Evolutionary conservation across 176 grass and related monocot genomes (phyloP), one percentile per base, ranked within the genome.

Genomic region (Musa itinerans): DNA sequence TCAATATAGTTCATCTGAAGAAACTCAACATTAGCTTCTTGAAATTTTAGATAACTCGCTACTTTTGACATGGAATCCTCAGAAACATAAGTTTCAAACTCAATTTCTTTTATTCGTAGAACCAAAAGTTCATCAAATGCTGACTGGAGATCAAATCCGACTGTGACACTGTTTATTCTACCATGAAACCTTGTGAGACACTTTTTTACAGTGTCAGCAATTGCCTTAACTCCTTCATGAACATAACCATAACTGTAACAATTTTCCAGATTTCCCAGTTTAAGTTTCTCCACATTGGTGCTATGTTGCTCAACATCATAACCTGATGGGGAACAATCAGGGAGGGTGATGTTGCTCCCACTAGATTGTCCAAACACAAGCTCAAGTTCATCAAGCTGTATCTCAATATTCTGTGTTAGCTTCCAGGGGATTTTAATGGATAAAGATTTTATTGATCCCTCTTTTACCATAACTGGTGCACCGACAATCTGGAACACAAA

Each of bases 361-460:
- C 73, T 85, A 80, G 62, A 89, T 84, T 88, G 90, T 75, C 80
- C 80, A 54, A 91, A 77, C 69, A 99, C 78, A 82, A 99, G 84
- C 69, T 99, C 95, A 80, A 99, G 74, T 48, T 94, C 90, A 79
- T 93, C 84, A 68, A 99, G 80, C 72, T 87, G 76, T 58, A 99
- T 99, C 63, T 99, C 88, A 8, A 86, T 89, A 70, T 81, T 87
- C 29, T 29, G 29, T 61, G 82, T 90, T 17, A 83, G 66, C 16
- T 84, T 89, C 61, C 90, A 72, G 57, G 88, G 84, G 54, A 97
- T 83, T 90, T 79, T 99, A 77, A 99, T 84, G 63, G 88, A 76
- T 65, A 99, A 81, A 10, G 90, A 99, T 84, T 89, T 94, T 75
- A 99, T 91, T 0, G 90, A 94, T 87, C 95, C 95, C 87, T 99